A percentile compares a stretch with the other conserved stretches of the same genome.
Evolutionary conservation across 2,329 filamentous ascomycete genomes (phyloP).

Genomic region (Fusarium fracticaudum): DNA sequence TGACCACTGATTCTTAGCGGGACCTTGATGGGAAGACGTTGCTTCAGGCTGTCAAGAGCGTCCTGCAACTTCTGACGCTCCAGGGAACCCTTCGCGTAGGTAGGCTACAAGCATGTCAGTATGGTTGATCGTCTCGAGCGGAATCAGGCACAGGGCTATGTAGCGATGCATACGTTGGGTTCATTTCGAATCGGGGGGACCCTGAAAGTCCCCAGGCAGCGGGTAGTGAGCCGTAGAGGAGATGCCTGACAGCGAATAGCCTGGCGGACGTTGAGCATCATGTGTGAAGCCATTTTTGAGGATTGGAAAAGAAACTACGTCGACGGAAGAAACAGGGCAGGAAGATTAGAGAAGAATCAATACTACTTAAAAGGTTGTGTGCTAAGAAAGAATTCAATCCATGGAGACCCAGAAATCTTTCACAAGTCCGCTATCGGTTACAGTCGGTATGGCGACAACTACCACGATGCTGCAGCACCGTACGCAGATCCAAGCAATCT

Average conservation of each 20-base stretch:
- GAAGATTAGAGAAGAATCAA: not conserved
- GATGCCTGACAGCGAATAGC: not conserved
- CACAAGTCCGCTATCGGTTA: too few relatives aligned
- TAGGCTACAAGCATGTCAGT: not conserved
- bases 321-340: not conserved
- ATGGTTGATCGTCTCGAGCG: not conserved
- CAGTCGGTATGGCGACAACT: not conserved
- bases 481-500: too few relatives aligned
- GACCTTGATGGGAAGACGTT: too few relatives aligned
- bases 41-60: too few relatives aligned
- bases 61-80: too few relatives aligned
- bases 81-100: too few relatives aligned
- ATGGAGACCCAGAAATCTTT: too few relatives aligned
- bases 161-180: not conserved
- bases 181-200: not conserved
- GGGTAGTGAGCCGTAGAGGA: not conserved
- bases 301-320: not conserved
- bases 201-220: not conserved
- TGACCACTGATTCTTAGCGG: too few relatives aligned
- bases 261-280: not conserved
- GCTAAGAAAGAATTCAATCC: not conserved
- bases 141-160: not conserved
- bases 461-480: not conserved
- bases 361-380: not conserved
- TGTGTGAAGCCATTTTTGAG: not conserved